Conservation (phyloP, 2,329 filamentous ascomycete species). For the Nothophoma quercina region DNA sequence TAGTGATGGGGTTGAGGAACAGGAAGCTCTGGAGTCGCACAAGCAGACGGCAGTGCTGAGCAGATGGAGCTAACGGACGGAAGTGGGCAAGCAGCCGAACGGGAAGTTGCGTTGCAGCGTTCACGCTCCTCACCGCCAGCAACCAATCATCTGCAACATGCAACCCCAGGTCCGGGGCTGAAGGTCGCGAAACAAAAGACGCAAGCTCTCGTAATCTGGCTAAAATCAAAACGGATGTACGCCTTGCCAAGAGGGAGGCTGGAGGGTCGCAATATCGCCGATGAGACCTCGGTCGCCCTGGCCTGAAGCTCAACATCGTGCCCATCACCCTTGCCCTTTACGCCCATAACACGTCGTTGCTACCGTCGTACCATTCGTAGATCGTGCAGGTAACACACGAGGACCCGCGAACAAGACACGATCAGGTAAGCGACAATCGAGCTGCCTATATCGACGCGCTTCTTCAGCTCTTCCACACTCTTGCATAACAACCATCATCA, state of each 20-base stretch:
- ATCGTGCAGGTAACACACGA: constrained; percentile 8
- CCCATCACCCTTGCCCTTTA: constrained; percentile 1
- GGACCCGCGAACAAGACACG: constrained; percentile 7
- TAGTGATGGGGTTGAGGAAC: not conserved
- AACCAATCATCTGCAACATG: constrained; percentile 41
- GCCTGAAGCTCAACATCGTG: constrained; percentile 4
- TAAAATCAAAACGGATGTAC: constrained; percentile 42
- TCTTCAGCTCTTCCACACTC: constrained; percentile 10
- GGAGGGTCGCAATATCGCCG: constrained; percentile 16
- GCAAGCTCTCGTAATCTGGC: constrained; percentile 43
- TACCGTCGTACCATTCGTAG: constrained; percentile 2
- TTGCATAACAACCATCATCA: constrained; percentile 8
- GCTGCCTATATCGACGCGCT: constrained; percentile 2
- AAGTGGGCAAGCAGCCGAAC: constrained; percentile 20
- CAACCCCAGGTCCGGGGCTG: constrained; percentile 29
- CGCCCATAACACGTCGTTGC: constrained; percentile 2
- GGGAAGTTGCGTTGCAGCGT: constrained; percentile 26
- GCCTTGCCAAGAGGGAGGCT: constrained; percentile 36
- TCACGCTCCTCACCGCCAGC: constrained; percentile 33
- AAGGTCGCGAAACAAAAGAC: constrained; percentile 29
- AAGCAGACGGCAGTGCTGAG: not conserved
- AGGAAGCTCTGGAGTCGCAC: not conserved
- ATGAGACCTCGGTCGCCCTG: not conserved
- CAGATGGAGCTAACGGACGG: constrained; percentile 13
- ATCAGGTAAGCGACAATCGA: constrained; percentile 14